Evolutionary conservation across 495 filamentous ascomycete genomes (phyloP).

Genomic region (Penicillium subrubescens): DNA sequence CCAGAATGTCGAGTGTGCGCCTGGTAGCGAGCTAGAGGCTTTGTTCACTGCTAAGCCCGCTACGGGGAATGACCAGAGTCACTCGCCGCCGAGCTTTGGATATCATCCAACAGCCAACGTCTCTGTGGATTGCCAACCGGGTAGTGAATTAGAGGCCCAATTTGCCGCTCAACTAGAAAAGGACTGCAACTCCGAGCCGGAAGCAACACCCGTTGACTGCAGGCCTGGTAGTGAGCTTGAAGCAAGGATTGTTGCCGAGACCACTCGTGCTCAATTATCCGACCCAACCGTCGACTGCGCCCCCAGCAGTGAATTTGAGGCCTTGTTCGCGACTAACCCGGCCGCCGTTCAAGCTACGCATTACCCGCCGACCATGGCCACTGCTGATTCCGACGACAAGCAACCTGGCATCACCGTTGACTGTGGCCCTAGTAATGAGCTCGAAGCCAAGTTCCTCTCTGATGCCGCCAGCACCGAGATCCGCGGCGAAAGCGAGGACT

Average conservation of each 20-base stretch:
- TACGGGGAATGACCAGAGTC: conserved; percentile 3
- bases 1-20: conserved; percentile 4
- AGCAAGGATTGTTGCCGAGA: conserved; percentile 12
- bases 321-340: conserved; percentile 7
- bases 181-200: not conserved
- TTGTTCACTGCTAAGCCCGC: conserved; percentile 8
- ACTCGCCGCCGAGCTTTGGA: not conserved
- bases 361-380: not conserved
- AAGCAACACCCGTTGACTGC: conserved; percentile 4
- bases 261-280: not conserved
- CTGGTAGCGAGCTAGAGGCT: conserved; percentile 23
- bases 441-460: conserved; percentile 15
- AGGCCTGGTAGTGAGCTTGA: conserved; percentile 17
- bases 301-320: conserved; percentile 19
- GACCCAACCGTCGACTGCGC: conserved; percentile 9
- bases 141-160: conserved; percentile 16
- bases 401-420: conserved; percentile 7
- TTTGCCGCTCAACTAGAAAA: not conserved
- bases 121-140: conserved; percentile 19
- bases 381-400: not conserved
- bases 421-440: conserved; percentile 14
- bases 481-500: conserved; percentile 33
- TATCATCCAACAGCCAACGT: not conserved
- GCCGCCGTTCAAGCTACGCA: conserved; percentile 1
- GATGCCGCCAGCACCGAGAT: conserved; percentile 6